Evolutionary conservation across 2,329 filamentous ascomycete genomes (phyloP).

Genomic region (Coniochaeta sp.): DNA sequence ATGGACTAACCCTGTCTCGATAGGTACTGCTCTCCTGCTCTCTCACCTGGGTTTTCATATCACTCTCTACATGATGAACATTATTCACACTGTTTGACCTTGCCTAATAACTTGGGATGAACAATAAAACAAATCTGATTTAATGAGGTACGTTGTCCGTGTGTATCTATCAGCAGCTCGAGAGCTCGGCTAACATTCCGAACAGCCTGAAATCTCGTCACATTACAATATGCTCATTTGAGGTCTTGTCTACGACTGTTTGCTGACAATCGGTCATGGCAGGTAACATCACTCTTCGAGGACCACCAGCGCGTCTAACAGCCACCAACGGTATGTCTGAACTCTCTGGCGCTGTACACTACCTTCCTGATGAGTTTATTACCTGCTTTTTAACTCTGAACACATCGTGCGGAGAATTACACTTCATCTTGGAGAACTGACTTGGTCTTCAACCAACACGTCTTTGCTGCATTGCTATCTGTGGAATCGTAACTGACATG

Average conservation of each 20-base stretch:
- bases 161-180: too few species aligned
- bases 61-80: conserved; percentile 36
- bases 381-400: conserved; percentile 41
- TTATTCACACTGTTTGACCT: conserved; percentile 59
- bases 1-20: conserved; percentile 14
- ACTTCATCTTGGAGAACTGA: conserved; percentile 60
- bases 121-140: conserved; percentile 49
- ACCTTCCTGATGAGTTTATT: conserved; percentile 7
- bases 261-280: neutral
- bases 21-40: conserved; percentile 19
- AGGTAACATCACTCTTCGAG: neutral
- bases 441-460: conserved; percentile 20
- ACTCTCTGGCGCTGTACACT: neutral
- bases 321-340: neutral
- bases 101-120: conserved; percentile 39
- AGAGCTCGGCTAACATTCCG: conserved; percentile 13
- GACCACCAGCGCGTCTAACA: too few species aligned
- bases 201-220: conserved; percentile 1
- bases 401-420: conserved; percentile 46
- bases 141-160: conserved; percentile 31
- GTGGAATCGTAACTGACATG: neutral
- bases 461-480: conserved; percentile 1
- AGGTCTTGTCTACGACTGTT: neutral
- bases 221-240: neutral
- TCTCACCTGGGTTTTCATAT: conserved; percentile 10